Percentiles rank a stretch among this genome's conserved stretches.
These are phyloP conservation scores for Raphanus raphanistrum DNA, from an alignment of 345 rosid genomes.

Conservation along the genomic window DNA sequence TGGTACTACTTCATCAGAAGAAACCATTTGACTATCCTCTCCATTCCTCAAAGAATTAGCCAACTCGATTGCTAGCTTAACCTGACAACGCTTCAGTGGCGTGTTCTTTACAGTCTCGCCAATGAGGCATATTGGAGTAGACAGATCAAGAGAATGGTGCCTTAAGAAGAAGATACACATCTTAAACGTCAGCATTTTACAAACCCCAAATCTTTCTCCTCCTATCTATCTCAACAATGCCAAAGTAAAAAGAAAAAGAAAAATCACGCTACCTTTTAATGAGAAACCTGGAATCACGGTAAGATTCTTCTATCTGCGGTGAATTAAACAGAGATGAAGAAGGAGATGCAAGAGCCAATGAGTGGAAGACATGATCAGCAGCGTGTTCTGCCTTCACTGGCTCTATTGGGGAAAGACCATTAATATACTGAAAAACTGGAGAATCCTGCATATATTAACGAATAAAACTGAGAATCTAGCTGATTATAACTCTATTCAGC, in stretches of 20 bases:
- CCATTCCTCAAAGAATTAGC: slow-evolving; percentile 38
- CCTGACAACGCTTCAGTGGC: not conserved
- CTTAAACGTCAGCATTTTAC: slow-evolving; percentile 5
- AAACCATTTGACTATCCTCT: slow-evolving; percentile 31
- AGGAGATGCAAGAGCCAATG: slow-evolving; percentile 47
- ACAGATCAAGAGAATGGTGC: slow-evolving; percentile 39
- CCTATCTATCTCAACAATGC: too few species aligned
- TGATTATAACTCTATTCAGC: not conserved
- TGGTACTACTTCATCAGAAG: slow-evolving; percentile 29
- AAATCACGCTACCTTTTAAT: slow-evolving; percentile 43
- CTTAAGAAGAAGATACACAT: slow-evolving; percentile 31
- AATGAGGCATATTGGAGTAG: slow-evolving; percentile 31
- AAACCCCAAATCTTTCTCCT: not conserved
- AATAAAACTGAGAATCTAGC: not conserved
- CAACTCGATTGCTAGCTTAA: slow-evolving; percentile 39
- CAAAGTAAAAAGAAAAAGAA: too few species aligned
- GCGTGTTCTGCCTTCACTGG: slow-evolving; percentile 50
- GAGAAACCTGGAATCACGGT: not conserved
- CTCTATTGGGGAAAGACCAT: slow-evolving; percentile 62
- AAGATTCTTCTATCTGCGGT: slow-evolving; percentile 39
- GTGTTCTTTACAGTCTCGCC: not conserved
- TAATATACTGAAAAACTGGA: slow-evolving; percentile 67
- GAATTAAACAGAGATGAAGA: slow-evolving; percentile 52
- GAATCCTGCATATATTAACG: slow-evolving; percentile 55
- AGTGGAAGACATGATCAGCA: slow-evolving; percentile 36